Evolutionary conservation across 73 alveolate species (phyloP), one percentile per base, ranked within the genome.

Genomic region (Strombidium stylifer): DNA sequence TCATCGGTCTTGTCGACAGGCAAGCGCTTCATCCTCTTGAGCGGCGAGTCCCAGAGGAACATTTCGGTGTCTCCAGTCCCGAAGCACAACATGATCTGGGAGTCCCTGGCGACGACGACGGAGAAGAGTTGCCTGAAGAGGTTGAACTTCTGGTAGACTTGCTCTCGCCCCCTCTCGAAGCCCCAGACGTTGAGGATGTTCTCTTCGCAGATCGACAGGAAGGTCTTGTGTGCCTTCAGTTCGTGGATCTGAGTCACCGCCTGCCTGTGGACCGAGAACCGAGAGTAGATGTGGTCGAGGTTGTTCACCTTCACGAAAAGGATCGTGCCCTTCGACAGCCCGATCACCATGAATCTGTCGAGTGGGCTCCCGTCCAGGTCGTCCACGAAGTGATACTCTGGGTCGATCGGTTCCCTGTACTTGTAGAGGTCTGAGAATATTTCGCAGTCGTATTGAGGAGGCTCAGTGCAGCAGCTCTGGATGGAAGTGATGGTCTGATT

Each of bases 101-200:
- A 32, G n/a, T 45, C 50, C 12, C 34, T 23, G 28, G 31, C 19
- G 2, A 45, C 40, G 10, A 21, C 24, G 31, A 78, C 44, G 18
- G 67, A 82, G 24, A 54, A 25, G 23, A 78, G 44, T 2, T 52
- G 48, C 42, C 90, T 53, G 25, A 14, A 37, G 0, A 68, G 52
- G 42, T 56, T 21, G 47, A 32, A 68, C 8, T 28, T 3, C 32
- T 47, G 34, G 69, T 78, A 78, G 10, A 55, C 37, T 15, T 48
- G 50, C 0, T 56, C 50, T 18, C 44, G 53, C 11, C 77, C 80
- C 15, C 27, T 12, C 1, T 59, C 18, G 30, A 78, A 78, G 16
- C 90, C 90, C 90, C 90, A 78, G 2, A 67, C 81, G 50, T 68
- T 66, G 20, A 78, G 21, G n/a, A 49, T 12, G 7, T 47, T 65